phyloP scores from a whole-genome alignment of 176 grass and related monocot species.

The Aegilops bicornis region DNA sequence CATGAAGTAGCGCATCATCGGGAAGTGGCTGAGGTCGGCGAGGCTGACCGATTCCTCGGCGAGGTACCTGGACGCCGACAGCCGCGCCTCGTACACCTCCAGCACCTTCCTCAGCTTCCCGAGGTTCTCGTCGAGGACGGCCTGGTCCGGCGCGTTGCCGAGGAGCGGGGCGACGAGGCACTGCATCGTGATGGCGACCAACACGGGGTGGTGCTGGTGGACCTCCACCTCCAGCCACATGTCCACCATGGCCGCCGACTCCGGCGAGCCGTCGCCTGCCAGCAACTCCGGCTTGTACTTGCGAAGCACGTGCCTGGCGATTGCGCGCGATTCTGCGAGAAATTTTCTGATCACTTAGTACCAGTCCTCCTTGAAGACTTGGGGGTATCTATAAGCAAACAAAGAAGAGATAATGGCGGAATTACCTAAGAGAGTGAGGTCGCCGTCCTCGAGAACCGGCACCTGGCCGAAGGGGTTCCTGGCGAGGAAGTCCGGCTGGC shows the following conservation, averaged over 20 bases:
- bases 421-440: not conserved
- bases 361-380: no score
- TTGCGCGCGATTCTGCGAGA: no score
- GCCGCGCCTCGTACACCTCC: constrained; percentile 36
- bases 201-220: not conserved
- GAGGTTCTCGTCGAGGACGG: not conserved
- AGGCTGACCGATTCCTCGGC: constrained; percentile 27
- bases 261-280: not conserved
- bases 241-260: not conserved
- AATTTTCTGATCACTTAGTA: no score
- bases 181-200: not conserved
- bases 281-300: constrained; percentile 29
- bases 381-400: no score
- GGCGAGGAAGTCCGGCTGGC: constrained; percentile 38
- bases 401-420: no score
- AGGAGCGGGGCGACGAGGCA: not conserved
- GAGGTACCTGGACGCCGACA: constrained; percentile 11
- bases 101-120: constrained; percentile 29
- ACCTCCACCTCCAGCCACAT: constrained; percentile 35
- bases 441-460: constrained; percentile 28
- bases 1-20: constrained; percentile 27
- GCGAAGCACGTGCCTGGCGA: constrained; percentile 1
- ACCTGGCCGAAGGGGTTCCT: constrained; percentile 41
- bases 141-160: constrained; percentile 31
- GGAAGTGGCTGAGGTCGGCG: constrained; percentile 35